Base-by-base conservation (phyloP, 2,329 filamentous ascomycete species). In the Trichoderma guizhouense region DNA sequence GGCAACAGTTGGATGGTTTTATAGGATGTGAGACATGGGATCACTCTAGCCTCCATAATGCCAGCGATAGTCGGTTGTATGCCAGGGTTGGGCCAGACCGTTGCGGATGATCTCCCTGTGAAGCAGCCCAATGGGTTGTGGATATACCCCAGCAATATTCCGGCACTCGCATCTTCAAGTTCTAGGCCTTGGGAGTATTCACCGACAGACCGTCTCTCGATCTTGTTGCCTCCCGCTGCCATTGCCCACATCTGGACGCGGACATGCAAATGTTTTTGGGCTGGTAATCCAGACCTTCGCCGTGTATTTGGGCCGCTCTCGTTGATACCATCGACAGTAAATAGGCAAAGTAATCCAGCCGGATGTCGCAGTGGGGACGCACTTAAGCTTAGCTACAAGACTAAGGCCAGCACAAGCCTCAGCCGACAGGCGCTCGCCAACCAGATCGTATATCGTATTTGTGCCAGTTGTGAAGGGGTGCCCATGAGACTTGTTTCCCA, bases 361-460 rank as follows among this genome's bases (percentile, higher is more conserved):
- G 66, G 66, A 57, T 69, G 57, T 69, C 66, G 66, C 66, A n/a
- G 39, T 43, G 66, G 66, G 53, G 66, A 43, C 21, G 66, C 66
- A 53, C 68, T 70, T 70, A 70, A 70, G 68, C 68, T 70, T 70
- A 64, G 60, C 60, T 39, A 21, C 32, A 53, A 53, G 30, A 62
- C 66, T 62, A 62, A 34, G 66, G 21, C 36, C 55, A 69, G 55
- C 66, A 57, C 26, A 57, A 61, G 66, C 66, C 55, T 51, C 66
- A 69, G 66, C 66, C 66, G 66, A 61, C 24, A 32, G 18, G 28
- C 55, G 32, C 66, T 47, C 26, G 26, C 66, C 36, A 34, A 51
- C 32, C 26, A 30, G 32, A 63, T 62, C 67, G 67, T 70, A 70
- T 57, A 70, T 70, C 67, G 58, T 70, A 70, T 70, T 51, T 47